Percentiles rank a stretch among this genome's conserved stretches.
phyloP scores from a whole-genome alignment of 768 basidiomycete genomes.

The Porphyrellus cyaneotinctus region DNA sequence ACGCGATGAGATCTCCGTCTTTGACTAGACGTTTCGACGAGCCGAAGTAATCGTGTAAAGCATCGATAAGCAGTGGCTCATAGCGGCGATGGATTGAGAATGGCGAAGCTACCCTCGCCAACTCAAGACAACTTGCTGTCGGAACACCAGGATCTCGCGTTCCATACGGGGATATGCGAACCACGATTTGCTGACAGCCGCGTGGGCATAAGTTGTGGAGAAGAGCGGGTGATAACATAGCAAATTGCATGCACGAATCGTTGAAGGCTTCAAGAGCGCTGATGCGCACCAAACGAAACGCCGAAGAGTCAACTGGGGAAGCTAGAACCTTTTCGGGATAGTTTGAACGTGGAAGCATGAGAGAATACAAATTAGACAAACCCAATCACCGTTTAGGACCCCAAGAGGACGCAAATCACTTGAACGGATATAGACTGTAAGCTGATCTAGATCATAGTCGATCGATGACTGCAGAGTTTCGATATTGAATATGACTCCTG shows the following conservation, averaged over 20 bases:
- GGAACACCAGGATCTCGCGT: constrained; percentile 58
- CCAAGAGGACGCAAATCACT: constrained; percentile 64
- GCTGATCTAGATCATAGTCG: constrained; percentile 42
- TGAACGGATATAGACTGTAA: constrained; percentile 58
- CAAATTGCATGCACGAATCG: constrained; percentile 35
- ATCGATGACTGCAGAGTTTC: constrained; percentile 33
- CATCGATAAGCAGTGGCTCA: constrained; percentile 56
- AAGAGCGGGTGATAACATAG: constrained; percentile 42
- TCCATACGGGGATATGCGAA: constrained; percentile 60
- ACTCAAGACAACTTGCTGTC: constrained; percentile 60
- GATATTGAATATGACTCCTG: constrained; percentile 25
- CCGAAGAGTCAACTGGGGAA: constrained; percentile 32
- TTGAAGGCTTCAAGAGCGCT: constrained; percentile 43
- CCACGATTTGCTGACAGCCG: constrained; percentile 27
- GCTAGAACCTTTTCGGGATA: constrained; percentile 45
- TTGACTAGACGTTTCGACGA: constrained; percentile 54
- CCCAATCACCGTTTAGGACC: constrained; percentile 76
- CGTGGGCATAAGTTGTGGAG: constrained; percentile 47
- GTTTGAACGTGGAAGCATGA: background rate
- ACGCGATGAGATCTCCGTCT: constrained; percentile 67
- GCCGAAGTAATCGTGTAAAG: constrained; percentile 63
- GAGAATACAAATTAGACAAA: constrained; percentile 29
- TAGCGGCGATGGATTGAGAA: constrained; percentile 60
- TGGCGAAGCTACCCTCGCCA: constrained; percentile 80
- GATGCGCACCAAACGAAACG: constrained; percentile 54